These are phyloP conservation scores for Funneliformis caledonium DNA, from an alignment of 371 early-diverging fungal genomes.

Conservation along the genomic window DNA sequence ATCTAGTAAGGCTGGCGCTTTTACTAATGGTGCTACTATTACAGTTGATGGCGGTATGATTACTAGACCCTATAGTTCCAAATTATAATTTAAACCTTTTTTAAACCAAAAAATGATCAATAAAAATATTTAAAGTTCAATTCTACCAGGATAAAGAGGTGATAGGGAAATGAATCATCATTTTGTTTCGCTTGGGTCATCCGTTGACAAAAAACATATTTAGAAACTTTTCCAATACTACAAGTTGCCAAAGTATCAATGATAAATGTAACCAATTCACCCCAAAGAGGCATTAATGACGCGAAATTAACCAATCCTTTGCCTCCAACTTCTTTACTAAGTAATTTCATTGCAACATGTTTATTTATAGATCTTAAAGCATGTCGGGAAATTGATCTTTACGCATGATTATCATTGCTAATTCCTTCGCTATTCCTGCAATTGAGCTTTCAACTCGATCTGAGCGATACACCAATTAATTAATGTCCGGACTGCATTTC, in stretches of 20 bases:
- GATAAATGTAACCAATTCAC: conserved; percentile 35
- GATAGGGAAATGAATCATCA: background rate
- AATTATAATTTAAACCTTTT: background rate
- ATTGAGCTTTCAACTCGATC: conserved; percentile 35
- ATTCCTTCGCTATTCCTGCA: conserved; percentile 34
- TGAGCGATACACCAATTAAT: conserved; percentile 40
- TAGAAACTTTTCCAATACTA: conserved; percentile 41
- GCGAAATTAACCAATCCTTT: conserved; percentile 22
- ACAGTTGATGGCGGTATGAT: conserved; percentile 80
- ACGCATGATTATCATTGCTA: conserved; percentile 33
- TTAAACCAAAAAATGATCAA: too few species aligned
- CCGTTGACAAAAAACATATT: conserved; percentile 41
- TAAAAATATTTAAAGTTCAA: background rate
- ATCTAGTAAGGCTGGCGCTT: conserved; percentile 76
- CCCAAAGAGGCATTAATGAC: conserved; percentile 22
- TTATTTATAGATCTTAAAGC: conserved; percentile 34
- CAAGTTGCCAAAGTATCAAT: conserved; percentile 37
- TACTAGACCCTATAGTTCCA: background rate
- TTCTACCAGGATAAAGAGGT: background rate
- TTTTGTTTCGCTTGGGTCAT: background rate
- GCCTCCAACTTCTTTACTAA: conserved; percentile 18
- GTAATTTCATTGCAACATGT: conserved; percentile 36
- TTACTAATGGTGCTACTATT: conserved; percentile 84
- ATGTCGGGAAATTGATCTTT: conserved; percentile 34
- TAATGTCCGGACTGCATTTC: conserved; percentile 41